Conservation (phyloP, 2,329 filamentous ascomycete species). For the Gyromitra esculenta region DNA sequence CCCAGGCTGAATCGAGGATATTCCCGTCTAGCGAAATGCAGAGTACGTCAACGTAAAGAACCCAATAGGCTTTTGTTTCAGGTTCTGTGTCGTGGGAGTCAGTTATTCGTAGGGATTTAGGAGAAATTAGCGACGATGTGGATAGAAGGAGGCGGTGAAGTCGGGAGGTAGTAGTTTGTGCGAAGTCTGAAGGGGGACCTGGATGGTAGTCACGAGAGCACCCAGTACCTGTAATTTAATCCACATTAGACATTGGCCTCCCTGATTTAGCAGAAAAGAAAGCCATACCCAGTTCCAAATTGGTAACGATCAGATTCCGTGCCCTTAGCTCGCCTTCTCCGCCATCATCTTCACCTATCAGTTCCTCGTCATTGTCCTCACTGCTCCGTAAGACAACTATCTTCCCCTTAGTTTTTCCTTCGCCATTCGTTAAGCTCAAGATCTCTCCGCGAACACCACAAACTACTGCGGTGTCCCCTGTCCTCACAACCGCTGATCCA, state of each 20-base stretch:
- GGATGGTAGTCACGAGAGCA: conserved; percentile 87
- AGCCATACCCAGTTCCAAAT: conserved; percentile 77
- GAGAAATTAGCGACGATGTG: conserved; percentile 53
- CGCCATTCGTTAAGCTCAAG: conserved; percentile 76
- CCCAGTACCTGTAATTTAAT: conserved; percentile 70
- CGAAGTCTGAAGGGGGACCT: conserved; percentile 69
- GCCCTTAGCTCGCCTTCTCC: conserved; percentile 65
- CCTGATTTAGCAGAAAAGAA: background rate
- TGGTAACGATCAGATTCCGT: conserved; percentile 83
- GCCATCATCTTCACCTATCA: conserved; percentile 66
- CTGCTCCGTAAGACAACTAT: conserved; percentile 57
- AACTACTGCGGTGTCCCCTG: conserved; percentile 92
- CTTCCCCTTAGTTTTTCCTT: conserved; percentile 63
- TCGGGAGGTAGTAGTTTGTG: conserved; percentile 82
- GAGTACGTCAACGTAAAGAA: conserved; percentile 92
- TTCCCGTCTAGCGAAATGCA: conserved; percentile 94
- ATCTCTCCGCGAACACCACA: conserved; percentile 91
- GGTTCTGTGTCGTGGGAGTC: conserved; percentile 57
- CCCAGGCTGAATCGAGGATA: conserved; percentile 90
- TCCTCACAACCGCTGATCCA: conserved; percentile 86
- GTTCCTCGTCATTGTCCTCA: conserved; percentile 57
- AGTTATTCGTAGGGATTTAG: conserved; percentile 50
- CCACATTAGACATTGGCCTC: conserved; percentile 10
- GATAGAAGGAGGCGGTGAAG: conserved; percentile 72
- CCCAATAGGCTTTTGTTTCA: conserved; percentile 85